Evolutionary conservation across 805 yeast genomes (phyloP).

Genomic region (Kurtzmaniella cleridarum): DNA sequence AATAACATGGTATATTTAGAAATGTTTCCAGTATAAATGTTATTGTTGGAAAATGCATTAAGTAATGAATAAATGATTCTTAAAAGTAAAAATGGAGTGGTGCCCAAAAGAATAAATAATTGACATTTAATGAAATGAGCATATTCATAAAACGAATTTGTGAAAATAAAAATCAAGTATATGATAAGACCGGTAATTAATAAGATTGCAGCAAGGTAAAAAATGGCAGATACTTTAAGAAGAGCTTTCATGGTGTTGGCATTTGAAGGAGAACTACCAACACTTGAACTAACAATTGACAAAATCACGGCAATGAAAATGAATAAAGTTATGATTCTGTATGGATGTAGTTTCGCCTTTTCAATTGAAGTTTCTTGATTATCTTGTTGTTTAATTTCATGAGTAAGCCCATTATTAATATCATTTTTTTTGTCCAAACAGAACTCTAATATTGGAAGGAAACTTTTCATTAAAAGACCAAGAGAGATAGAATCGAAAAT

Average conservation of each 20-base stretch:
- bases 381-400: neutral
- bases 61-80: constrained; percentile 10
- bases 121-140: neutral
- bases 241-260: neutral
- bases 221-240: constrained; percentile 8
- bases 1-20: constrained; percentile 9
- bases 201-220: constrained; percentile 9
- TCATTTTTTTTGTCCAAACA: constrained; percentile 1
- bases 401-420: neutral
- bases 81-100: constrained; percentile 7
- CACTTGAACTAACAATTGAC: constrained; percentile 8
- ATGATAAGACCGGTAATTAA: constrained; percentile 3
- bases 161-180: neutral
- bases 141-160: neutral
- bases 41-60: constrained; percentile 10
- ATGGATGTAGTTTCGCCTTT: constrained; percentile 7
- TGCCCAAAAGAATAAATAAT: constrained; percentile 3
- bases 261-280: constrained; percentile 1
- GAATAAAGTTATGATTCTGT: constrained; percentile 6
- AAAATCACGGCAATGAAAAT: constrained; percentile 8
- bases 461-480: constrained; percentile 9
- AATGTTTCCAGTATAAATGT: constrained; percentile 4
- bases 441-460: constrained; percentile 7
- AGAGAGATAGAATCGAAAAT: constrained; percentile 11
- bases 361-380: neutral